Percentiles rank a stretch among this genome's conserved stretches.
Conservation (phyloP, 306 rosid genomes). For the Echinosophora koreensis region DNA sequence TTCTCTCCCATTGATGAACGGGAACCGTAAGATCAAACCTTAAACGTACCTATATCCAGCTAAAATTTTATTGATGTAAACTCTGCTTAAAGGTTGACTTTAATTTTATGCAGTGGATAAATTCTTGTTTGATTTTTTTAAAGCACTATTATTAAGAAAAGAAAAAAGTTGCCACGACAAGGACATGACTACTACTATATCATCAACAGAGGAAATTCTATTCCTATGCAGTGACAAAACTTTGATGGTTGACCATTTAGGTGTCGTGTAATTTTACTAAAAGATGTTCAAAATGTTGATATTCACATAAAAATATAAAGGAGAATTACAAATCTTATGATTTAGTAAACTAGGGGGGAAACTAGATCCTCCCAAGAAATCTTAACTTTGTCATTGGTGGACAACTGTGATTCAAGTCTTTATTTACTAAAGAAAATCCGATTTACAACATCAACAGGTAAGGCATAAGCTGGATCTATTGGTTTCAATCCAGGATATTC, state of each 20-base stretch:
- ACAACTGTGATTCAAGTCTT: constrained; percentile 17
- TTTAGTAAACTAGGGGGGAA: not conserved
- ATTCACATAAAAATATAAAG: constrained; percentile 13
- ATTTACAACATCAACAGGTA: constrained; percentile 84
- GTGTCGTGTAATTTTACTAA: constrained; percentile 14
- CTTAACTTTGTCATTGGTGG: not conserved
- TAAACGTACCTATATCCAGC: no score
- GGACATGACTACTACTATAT: no score
- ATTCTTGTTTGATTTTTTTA: no score
- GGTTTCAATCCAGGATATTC: constrained; percentile 90
- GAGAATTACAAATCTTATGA: constrained; percentile 12
- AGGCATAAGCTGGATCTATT: constrained; percentile 84
- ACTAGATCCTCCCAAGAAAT: constrained; percentile 5
- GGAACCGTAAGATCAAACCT: no score
- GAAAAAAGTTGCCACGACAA: no score
- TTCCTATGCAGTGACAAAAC: not conserved
- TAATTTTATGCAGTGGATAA: no score
- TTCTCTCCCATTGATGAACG: no score
- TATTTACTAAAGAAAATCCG: constrained; percentile 58
- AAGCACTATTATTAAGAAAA: no score
- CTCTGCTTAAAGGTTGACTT: no score
- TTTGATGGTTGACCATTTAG: constrained; percentile 19
- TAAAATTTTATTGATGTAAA: not conserved
- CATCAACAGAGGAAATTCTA: no score
- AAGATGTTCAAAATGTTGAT: constrained; percentile 10